Conservation (phyloP, 2,329 filamentous ascomycete species). For the Magnaporthiopsis poae region DNA sequence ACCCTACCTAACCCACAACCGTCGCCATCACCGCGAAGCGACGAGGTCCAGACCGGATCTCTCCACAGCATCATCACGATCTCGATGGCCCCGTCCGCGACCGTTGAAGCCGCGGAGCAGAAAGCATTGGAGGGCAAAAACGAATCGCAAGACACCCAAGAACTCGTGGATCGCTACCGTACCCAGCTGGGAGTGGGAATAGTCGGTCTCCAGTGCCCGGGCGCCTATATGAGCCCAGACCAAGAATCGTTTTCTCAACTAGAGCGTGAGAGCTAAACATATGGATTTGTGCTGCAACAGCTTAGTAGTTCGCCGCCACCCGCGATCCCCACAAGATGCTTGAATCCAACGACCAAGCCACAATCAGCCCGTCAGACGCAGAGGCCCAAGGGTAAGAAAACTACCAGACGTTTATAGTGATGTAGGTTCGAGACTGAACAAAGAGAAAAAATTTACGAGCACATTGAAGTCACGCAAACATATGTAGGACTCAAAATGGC, state of each 20-base stretch:
- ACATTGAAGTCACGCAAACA: background rate
- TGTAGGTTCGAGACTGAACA: background rate
- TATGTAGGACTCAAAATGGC: background rate
- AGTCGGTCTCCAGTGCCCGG: conserved; percentile 22
- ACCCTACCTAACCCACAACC: background rate
- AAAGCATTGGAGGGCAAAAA: conserved; percentile 21
- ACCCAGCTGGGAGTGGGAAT: conserved; percentile 28
- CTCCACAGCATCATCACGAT: background rate
- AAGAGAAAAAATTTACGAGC: background rate
- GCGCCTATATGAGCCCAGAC: background rate
- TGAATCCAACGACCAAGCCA: background rate
- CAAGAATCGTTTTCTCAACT: background rate
- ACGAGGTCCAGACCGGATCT: background rate
- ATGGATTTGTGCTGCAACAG: background rate
- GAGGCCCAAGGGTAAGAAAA: background rate
- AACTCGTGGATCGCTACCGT: conserved; percentile 28
- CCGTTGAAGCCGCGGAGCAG: conserved; percentile 20
- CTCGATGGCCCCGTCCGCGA: conserved; percentile 13
- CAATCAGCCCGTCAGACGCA: background rate
- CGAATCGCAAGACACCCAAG: conserved; percentile 37
- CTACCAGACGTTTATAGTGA: background rate
- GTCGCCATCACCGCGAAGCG: background rate
- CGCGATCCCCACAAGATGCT: background rate
- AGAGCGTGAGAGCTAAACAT: background rate
- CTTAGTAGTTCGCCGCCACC: background rate